These are phyloP conservation scores for Acanthochlamys bracteata DNA, from an alignment of 106 monocot species.

Conservation along the genomic window DNA sequence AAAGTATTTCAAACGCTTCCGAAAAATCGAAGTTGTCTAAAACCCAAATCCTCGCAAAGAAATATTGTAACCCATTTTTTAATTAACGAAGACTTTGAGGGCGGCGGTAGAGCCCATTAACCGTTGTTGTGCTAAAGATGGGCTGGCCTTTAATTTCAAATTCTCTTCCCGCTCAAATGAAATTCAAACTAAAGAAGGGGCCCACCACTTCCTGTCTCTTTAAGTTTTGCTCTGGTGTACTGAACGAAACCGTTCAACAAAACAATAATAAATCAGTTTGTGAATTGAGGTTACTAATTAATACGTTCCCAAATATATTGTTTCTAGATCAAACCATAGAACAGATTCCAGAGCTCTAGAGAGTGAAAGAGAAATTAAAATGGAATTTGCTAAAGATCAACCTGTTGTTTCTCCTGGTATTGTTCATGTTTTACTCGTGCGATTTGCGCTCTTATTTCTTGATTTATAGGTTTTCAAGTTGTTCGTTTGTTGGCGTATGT, in stretches of 20 bases:
- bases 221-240: too few relatives aligned
- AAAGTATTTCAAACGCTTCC: too few relatives aligned
- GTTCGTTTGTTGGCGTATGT: not conserved
- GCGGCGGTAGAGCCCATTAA: too few relatives aligned
- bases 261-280: too few relatives aligned
- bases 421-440: not conserved
- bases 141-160: too few relatives aligned
- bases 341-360: not conserved
- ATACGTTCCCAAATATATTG: not conserved
- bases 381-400: conserved; percentile 1
- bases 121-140: too few relatives aligned
- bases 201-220: not conserved
- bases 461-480: not conserved
- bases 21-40: too few relatives aligned
- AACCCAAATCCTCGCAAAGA: too few relatives aligned
- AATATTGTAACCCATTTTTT: too few relatives aligned
- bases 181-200: not conserved
- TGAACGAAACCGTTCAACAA: too few relatives aligned
- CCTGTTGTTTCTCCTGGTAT: not conserved
- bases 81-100: too few relatives aligned
- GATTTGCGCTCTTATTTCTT: not conserved
- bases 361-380: not conserved
- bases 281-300: not conserved
- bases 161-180: not conserved
- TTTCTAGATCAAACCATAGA: too few relatives aligned